Evolutionary conservation across 345 rosid genomes (phyloP), one percentile per base, ranked within the genome.

Genomic region (Aquilaria malaccensis): DNA sequence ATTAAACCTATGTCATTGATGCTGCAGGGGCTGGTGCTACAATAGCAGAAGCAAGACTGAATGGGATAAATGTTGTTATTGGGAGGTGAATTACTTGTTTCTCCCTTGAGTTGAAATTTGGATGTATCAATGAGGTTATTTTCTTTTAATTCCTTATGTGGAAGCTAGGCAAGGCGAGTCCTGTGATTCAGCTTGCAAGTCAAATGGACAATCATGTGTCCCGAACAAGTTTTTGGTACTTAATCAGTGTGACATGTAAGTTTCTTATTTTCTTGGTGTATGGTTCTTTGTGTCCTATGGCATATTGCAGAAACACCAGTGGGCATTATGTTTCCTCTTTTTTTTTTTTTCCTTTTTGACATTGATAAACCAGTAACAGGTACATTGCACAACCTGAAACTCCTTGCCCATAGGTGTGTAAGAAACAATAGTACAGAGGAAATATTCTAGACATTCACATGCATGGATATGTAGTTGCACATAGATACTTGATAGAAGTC

Each of bases 211-310:
- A 65, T 83, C 91, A 15, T 93, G 98, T 46, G 97, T 93, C 65
- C 79, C 77, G 68, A 89, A 87, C 72, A 93, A 89, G 77, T 94
- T 93, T 52, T 30, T 77, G 73, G 79, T 85, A 67, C 89, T 93
- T 53, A 93, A 93, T 69, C 88, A 89, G 50, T 89, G 98, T 71
- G 97, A 85, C 13, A 72, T 81, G 96, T 88, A 72, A 81, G 95
- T 74, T 63, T 33, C 29, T 56, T 15, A 13, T 7, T 30, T 49
- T 15, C 12, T 7, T 50, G 30, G 15, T 9, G 53, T 13, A 32
- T 59, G 52, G 43, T 33, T 58, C 50, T 43, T 29, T 45, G 43
- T 54, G 45, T 45, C 9, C 43, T 45, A 14, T 32, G 43, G 43
- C 43, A 37, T 37, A 37, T 37, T 9, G 7, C 7, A 37, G 43